These are phyloP conservation scores for Eucalyptus tenuipes DNA, from an alignment of 345 rosid species.

Conservation along the genomic window DNA sequence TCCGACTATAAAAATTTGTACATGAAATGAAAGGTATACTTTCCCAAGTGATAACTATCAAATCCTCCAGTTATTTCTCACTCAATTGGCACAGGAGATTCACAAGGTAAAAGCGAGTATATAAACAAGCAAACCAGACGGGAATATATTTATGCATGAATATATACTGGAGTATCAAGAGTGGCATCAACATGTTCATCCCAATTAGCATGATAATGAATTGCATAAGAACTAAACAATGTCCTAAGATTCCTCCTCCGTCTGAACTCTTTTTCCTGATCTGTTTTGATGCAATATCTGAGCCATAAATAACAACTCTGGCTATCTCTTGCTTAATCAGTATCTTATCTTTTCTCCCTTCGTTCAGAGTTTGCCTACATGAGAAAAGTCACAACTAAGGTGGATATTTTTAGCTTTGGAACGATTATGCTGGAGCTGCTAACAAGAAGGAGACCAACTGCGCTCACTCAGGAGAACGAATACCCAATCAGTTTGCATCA, in stretches of 20 bases:
- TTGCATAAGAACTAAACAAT: background rate
- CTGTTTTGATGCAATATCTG: background rate
- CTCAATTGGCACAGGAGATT: background rate
- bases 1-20: background rate
- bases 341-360: background rate
- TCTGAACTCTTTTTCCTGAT: background rate
- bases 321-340: background rate
- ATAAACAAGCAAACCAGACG: background rate
- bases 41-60: background rate
- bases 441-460: constrained; percentile 70
- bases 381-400: constrained; percentile 69
- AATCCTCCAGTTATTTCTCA: background rate
- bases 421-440: constrained; percentile 61
- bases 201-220: background rate
- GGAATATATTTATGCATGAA: background rate
- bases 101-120: background rate
- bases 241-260: background rate
- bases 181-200: background rate
- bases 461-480: constrained; percentile 30
- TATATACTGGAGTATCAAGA: background rate
- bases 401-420: constrained; percentile 83
- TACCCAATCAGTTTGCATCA: constrained; percentile 34
- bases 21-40: background rate
- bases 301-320: background rate
- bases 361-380: constrained; percentile 73